Conservation (phyloP, 2,329 filamentous ascomycete genomes). For the Arthrobotrys musiformis region DNA sequence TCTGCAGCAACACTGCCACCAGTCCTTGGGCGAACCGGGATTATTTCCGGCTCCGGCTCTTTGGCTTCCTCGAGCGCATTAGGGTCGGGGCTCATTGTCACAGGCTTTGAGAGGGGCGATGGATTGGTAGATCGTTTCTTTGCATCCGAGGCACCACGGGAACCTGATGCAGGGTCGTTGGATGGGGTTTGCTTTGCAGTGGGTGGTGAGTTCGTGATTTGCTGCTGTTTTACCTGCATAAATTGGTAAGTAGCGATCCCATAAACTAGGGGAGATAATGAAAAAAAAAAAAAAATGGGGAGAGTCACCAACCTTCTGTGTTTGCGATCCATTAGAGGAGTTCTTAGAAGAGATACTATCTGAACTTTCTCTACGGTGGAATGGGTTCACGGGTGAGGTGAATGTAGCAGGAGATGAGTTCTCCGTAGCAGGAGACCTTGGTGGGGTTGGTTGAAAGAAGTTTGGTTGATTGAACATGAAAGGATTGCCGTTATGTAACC, state of each 20-base stretch:
- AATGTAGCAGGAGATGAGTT: constrained; percentile 48
- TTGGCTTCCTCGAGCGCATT: constrained; percentile 45
- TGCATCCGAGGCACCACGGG: constrained; percentile 69
- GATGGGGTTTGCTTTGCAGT: constrained; percentile 63
- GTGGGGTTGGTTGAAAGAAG: constrained; percentile 51
- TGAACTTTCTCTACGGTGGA: constrained; percentile 47
- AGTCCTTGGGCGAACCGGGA: constrained; percentile 34
- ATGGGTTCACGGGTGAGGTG: constrained; percentile 38
- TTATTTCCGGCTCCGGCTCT: constrained; percentile 52
- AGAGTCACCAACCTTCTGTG: constrained; percentile 24
- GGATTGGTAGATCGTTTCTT: constrained; percentile 74
- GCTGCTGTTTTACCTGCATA: constrained; percentile 35
- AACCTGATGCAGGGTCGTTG: not conserved
- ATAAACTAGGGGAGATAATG: not conserved
- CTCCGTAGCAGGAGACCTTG: constrained; percentile 49
- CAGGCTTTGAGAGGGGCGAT: constrained; percentile 79
- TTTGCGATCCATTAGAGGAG: constrained; percentile 47
- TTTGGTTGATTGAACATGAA: constrained; percentile 54
- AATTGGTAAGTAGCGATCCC: not conserved
- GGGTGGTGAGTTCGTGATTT: constrained; percentile 60
- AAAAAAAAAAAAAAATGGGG: not conserved
- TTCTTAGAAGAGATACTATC: constrained; percentile 50
- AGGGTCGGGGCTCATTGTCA: constrained; percentile 70
- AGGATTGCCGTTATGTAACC: constrained; percentile 51
- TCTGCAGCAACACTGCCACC: constrained; percentile 77